Evolutionary conservation across 2,329 filamentous ascomycete genomes (phyloP).

Genomic region (Podosphaera fusca): DNA sequence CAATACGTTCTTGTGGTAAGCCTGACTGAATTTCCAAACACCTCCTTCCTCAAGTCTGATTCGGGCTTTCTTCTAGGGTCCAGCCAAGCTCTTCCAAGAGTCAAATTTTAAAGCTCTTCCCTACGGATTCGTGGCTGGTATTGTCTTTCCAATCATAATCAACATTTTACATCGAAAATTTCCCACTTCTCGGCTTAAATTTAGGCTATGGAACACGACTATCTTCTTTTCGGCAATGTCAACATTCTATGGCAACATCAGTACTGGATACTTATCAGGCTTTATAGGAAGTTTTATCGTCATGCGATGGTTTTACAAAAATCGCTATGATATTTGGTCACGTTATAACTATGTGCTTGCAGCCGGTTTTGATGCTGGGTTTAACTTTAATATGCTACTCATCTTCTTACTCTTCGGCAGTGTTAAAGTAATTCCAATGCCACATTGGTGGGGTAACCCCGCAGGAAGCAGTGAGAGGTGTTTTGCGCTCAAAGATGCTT

Average conservation of each 20-base stretch:
- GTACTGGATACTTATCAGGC: slow-evolving; percentile 31
- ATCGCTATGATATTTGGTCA: slow-evolving; percentile 32
- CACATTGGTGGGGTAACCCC: slow-evolving; percentile 42
- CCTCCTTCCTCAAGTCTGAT: not conserved
- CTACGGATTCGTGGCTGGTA: slow-evolving; percentile 29
- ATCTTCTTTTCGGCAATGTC: slow-evolving; percentile 35
- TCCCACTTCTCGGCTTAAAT: slow-evolving; percentile 21
- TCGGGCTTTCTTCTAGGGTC: slow-evolving; percentile 14
- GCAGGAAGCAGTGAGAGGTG: slow-evolving; percentile 30
- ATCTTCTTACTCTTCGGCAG: slow-evolving; percentile 36
- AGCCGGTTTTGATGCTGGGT: slow-evolving; percentile 37
- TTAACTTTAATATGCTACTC: slow-evolving; percentile 36
- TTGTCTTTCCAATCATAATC: slow-evolving; percentile 22
- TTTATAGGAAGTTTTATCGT: slow-evolving; percentile 37
- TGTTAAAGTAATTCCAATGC: slow-evolving; percentile 32
- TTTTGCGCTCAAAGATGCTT: slow-evolving; percentile 22
- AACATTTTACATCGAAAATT: slow-evolving; percentile 29
- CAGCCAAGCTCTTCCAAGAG: slow-evolving; percentile 24
- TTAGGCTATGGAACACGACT: slow-evolving; percentile 35
- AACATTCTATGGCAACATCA: slow-evolving; percentile 36
- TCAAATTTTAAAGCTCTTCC: slow-evolving; percentile 25
- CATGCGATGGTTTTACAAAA: slow-evolving; percentile 34
- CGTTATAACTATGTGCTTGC: slow-evolving; percentile 37
- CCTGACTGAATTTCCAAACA: slow-evolving; percentile 11
- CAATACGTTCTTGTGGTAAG: slow-evolving; percentile 31